phyloP scores from a whole-genome alignment of 345 rosid species.

The Moricandia arvensis region DNA sequence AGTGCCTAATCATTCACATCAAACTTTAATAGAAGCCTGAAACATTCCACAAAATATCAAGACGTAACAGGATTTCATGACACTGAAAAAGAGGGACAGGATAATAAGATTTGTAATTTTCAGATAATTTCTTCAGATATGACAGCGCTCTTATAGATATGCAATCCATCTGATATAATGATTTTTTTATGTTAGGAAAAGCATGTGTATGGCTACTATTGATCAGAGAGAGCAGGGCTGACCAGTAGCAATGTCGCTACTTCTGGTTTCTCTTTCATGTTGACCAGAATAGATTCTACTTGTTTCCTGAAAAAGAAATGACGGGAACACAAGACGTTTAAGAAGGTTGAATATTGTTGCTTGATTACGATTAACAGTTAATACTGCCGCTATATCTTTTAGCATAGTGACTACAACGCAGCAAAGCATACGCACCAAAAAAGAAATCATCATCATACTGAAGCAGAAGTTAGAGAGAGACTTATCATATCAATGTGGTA shows the following conservation, averaged over 20 bases:
- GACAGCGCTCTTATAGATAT: neutral
- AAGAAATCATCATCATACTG: neutral
- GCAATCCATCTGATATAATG: conserved; percentile 7
- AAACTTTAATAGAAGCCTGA: conserved; percentile 24
- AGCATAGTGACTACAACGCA: conserved; percentile 13
- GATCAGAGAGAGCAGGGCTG: conserved; percentile 36
- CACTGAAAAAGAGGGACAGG: neutral
- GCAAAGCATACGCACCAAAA: neutral
- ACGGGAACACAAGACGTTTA: conserved; percentile 8
- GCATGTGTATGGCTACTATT: conserved; percentile 20
- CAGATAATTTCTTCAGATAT: neutral
- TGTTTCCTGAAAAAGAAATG: conserved; percentile 72
- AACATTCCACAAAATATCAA: conserved; percentile 17
- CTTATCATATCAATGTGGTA: neutral
- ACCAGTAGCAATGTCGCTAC: conserved; percentile 86
- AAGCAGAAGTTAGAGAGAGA: neutral
- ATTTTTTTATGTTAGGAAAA: neutral
- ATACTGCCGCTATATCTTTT: neutral
- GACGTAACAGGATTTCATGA: conserved; percentile 3
- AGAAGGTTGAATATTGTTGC: conserved; percentile 11
- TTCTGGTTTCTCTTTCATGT: conserved; percentile 91
- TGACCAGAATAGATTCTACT: conserved; percentile 77
- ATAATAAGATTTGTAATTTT: conserved; percentile 1
- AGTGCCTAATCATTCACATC: conserved; percentile 58
- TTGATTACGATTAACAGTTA: conserved; percentile 7